Evolutionary conservation across 257 asterid species (phyloP).

Genomic region (Nicotiana benthamiana): DNA sequence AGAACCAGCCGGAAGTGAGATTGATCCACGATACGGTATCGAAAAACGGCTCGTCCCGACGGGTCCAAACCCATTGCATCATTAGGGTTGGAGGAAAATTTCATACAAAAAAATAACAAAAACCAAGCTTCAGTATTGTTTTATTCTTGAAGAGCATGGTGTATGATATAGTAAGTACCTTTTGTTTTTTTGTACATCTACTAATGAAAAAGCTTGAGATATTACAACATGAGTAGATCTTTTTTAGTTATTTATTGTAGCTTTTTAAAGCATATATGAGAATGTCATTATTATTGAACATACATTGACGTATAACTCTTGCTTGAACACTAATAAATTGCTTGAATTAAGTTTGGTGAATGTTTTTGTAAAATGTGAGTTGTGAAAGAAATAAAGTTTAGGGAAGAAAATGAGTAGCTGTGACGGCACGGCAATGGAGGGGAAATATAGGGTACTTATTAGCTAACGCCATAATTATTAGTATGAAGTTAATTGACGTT

Average conservation of each 20-base stretch:
- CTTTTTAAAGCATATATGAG: background rate
- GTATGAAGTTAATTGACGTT: conserved; percentile 13
- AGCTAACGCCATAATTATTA: conserved; percentile 12
- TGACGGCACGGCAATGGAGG: conserved; percentile 58
- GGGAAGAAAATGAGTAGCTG: conserved; percentile 41
- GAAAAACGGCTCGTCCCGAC: conserved; percentile 71
- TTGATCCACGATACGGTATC: conserved; percentile 63
- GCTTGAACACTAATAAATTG: background rate
- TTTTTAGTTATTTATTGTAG: background rate
- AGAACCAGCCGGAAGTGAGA: conserved; percentile 13
- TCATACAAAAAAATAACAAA: background rate
- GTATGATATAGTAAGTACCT: conserved; percentile 5
- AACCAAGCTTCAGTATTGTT: background rate
- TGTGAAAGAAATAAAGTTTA: conserved; percentile 3
- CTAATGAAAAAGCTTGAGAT: conserved; percentile 4
- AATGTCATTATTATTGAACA: background rate
- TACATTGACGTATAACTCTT: background rate
- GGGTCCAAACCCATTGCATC: conserved; percentile 88
- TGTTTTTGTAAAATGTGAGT: background rate
- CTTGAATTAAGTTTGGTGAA: conserved; percentile 1
- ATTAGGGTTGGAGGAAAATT: conserved; percentile 21
- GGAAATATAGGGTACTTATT: conserved; percentile 15
- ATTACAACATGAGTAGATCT: background rate
- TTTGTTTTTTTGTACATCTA: conserved; percentile 9
- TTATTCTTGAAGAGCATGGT: background rate